Base-by-base conservation (phyloP, 345 rosid genomes). In the Murraya paniculata region DNA sequence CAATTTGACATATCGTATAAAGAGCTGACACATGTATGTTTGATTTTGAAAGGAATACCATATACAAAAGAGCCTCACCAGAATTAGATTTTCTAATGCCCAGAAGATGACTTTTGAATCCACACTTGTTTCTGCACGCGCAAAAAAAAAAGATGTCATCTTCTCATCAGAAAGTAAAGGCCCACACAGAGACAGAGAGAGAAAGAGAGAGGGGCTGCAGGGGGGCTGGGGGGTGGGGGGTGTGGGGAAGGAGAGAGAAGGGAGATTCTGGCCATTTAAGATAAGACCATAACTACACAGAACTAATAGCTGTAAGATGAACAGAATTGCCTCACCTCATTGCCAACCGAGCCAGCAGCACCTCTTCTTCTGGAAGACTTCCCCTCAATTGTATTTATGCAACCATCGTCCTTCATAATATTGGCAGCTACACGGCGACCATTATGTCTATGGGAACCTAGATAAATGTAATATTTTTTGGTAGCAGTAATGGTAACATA, bases 41-140 rank as follows among this genome's bases (percentile, higher is more conserved):
- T 9, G 73, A 27, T 3, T 14, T 27, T 11, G 0, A 11, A 11
- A 41, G 64, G 57, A 55, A 36, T 56, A 55, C 9, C 55, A 16
- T 10, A 64, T 33, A 58, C 28, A 33, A 14, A 48, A 72, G 18
- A 14, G 30, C 24, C 74, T 80, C 83, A 89, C 90, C 86, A 71
- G 59, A 68, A 69, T 78, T 78, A 75, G 75, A 69, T 72, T 64
- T 60, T 69, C 87, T 88, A 92, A 68, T 92, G 85, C 71, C 90
- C 95, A 6, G 91, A 84, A 69, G 91, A 76, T 68, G 96, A 80
- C 77, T 91, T 93, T 80, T 91, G 98, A 79, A 93, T 87, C 98
- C 98, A 93, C 73, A 87, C 91, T 77, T 91, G 96, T 86, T 91
- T 93, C 98, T 93, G 93, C 78, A 73, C 74, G 60, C 79, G 64